Evolutionary conservation across 495 filamentous ascomycete genomes (phyloP).

Genomic region (Aspergillus olivimuriae): DNA sequence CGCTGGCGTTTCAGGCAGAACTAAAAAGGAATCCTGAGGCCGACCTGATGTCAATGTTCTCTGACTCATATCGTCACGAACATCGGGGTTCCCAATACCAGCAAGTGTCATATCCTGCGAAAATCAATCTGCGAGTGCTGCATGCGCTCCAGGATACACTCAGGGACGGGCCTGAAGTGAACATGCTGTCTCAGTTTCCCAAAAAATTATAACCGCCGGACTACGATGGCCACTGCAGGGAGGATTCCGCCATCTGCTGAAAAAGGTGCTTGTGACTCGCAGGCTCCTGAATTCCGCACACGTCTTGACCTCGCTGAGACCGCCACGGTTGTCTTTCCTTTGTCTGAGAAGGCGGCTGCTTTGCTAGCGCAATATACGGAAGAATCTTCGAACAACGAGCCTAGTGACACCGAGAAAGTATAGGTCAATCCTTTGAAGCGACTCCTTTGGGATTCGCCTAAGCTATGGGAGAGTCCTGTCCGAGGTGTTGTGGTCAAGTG

Average conservation of each 20-base stretch:
- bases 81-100: constrained; percentile 9
- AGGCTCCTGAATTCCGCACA: constrained; percentile 10
- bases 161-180: constrained; percentile 10
- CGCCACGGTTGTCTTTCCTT: constrained; percentile 12
- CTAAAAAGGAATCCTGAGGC: constrained; percentile 11
- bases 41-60: constrained; percentile 15
- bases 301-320: constrained; percentile 7
- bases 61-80: constrained; percentile 8
- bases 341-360: constrained; percentile 9
- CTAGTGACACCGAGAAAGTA: too few species aligned
- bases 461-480: constrained; percentile 10
- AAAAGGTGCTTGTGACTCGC: background rate
- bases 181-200: constrained; percentile 13
- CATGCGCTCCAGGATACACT: background rate
- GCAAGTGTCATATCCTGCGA: constrained; percentile 6
- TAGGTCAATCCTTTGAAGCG: constrained; percentile 3
- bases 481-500: constrained; percentile 18
- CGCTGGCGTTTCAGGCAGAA: too few species aligned
- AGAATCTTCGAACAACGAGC: too few species aligned
- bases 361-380: too few species aligned
- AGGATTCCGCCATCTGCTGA: constrained; percentile 1
- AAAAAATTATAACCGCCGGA: constrained; percentile 9
- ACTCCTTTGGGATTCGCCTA: constrained; percentile 9
- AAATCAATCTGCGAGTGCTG: constrained; percentile 11
- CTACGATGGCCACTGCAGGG: constrained; percentile 12